Evolutionary conservation across 2,329 filamentous ascomycete genomes (phyloP).

Genomic region (Aspergillus amoenus): DNA sequence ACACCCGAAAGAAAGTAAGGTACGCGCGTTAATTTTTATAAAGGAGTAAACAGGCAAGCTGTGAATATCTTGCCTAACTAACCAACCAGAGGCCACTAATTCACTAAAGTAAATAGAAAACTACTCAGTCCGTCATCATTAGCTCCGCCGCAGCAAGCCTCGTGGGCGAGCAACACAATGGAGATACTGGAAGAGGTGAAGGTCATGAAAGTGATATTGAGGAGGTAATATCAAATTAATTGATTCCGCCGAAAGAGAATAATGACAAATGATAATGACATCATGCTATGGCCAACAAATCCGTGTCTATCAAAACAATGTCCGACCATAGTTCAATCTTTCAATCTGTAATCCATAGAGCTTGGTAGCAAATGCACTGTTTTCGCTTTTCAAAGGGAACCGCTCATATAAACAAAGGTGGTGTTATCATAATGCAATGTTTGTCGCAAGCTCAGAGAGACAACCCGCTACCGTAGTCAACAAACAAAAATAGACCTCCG

Average conservation of each 20-base stretch:
- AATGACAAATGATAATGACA: slow-evolving; percentile 8
- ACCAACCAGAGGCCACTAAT: too few relatives aligned
- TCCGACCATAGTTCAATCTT: slow-evolving; percentile 6
- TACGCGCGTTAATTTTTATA: too few relatives aligned
- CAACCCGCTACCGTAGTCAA: neutral
- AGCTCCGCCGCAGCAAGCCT: too few relatives aligned
- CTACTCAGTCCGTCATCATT: too few relatives aligned
- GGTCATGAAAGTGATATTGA: neutral
- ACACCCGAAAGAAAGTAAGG: too few relatives aligned
- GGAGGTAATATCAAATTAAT: neutral
- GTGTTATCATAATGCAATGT: slow-evolving; percentile 12
- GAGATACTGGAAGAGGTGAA: too few relatives aligned
- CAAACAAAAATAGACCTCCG: slow-evolving; percentile 4
- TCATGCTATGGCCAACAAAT: slow-evolving; percentile 10
- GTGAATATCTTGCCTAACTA: too few relatives aligned
- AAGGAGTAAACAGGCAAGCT: too few relatives aligned
- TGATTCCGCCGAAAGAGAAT: neutral
- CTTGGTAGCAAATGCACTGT: slow-evolving; percentile 5
- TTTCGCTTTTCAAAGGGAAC: slow-evolving; percentile 10
- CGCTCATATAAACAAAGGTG: slow-evolving; percentile 6
- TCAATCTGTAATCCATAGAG: slow-evolving; percentile 8
- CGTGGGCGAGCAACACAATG: too few relatives aligned
- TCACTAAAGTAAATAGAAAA: too few relatives aligned
- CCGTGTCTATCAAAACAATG: slow-evolving; percentile 12
- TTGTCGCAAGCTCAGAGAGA: neutral